Conservation (phyloP, 306 rosid genomes). For the Luffa acutangula region DNA sequence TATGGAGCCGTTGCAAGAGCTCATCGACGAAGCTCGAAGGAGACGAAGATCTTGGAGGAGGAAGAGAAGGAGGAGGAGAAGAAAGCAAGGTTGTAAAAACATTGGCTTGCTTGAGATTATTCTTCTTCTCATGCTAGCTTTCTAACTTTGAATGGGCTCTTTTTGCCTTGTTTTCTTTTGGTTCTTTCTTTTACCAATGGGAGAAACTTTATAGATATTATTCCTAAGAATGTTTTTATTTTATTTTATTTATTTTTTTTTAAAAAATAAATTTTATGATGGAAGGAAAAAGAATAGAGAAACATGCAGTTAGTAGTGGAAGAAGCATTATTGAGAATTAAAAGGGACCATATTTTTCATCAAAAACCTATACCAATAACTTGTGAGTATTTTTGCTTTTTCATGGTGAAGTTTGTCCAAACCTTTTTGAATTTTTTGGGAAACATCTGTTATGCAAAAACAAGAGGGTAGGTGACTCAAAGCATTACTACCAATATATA, state of each 20-base stretch:
- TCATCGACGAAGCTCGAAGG: background rate
- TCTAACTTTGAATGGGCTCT: background rate
- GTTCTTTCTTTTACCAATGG: background rate
- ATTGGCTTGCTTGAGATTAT: constrained; percentile 3
- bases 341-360: background rate
- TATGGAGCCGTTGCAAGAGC: constrained; percentile 59
- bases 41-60: constrained; percentile 22
- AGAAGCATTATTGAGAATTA: background rate
- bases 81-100: background rate
- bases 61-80: background rate
- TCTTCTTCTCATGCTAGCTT: background rate
- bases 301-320: background rate
- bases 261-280: background rate
- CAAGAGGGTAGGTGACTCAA: background rate
- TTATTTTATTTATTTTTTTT: background rate
- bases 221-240: background rate
- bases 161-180: background rate
- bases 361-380: background rate
- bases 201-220: background rate
- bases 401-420: background rate
- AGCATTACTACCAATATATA: background rate
- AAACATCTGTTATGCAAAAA: background rate
- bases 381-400: background rate
- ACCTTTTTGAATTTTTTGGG: background rate
- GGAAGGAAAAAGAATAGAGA: background rate